These are phyloP conservation scores for Colletotrichum plurivorum DNA, from an alignment of 2,329 filamentous ascomycete species.

Conservation along the genomic window DNA sequence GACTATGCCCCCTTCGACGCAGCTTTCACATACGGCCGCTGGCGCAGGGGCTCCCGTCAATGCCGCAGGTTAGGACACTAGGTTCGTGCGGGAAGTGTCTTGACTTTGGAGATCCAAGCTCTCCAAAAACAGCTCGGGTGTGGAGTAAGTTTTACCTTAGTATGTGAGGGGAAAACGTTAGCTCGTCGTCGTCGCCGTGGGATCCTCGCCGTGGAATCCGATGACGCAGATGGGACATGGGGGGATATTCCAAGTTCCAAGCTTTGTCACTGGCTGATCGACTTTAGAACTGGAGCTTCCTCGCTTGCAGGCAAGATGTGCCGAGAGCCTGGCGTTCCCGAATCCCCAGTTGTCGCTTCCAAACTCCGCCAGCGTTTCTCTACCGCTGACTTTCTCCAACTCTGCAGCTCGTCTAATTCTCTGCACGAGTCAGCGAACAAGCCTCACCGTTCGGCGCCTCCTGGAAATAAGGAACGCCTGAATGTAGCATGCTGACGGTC, in stretches of 20 bases:
- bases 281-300: constrained; percentile 9
- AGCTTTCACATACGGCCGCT: background rate
- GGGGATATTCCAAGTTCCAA: background rate
- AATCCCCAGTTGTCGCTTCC: background rate
- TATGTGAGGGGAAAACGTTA: background rate
- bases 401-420: background rate
- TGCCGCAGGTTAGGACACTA: background rate
- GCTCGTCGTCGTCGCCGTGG: background rate
- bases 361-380: constrained; percentile 1
- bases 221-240: constrained; percentile 24
- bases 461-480: background rate
- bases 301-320: background rate
- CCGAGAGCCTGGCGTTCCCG: too few species aligned
- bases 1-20: constrained; percentile 12
- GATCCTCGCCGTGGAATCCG: background rate
- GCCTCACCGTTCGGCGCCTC: background rate
- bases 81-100: background rate
- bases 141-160: background rate
- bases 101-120: constrained; percentile 3
- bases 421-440: constrained; percentile 28
- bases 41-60: constrained; percentile 14
- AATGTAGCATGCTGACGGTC: background rate
- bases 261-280: background rate
- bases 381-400: background rate
- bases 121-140: background rate